phyloP scores from a whole-genome alignment of 75 land plant genomes.

The Isoetes taiwanensis region DNA sequence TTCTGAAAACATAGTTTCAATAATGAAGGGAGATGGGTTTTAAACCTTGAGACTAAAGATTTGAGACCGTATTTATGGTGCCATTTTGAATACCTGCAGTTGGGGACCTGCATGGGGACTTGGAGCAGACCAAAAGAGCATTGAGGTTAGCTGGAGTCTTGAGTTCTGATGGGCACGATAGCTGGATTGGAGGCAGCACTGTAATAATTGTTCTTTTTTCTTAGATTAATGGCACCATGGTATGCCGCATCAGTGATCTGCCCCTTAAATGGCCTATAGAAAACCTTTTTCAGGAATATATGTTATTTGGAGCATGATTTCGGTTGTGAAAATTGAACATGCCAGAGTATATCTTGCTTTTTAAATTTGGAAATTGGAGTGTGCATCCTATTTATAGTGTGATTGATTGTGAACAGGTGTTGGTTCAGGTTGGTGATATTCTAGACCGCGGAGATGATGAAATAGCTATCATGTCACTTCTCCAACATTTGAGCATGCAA shows the following conservation, averaged over 20 bases:
- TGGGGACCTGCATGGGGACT: constrained; percentile 94
- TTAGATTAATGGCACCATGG: background rate
- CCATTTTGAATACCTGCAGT: too few species aligned
- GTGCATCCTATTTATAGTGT: too few species aligned
- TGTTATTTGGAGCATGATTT: too few species aligned
- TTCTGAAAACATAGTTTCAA: background rate
- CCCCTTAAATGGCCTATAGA: too few species aligned
- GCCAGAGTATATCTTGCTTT: too few species aligned
- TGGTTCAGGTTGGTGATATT: constrained; percentile 87
- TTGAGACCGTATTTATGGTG: too few species aligned
- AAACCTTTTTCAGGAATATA: too few species aligned
- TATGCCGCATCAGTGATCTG: too few species aligned
- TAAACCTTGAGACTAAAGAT: too few species aligned
- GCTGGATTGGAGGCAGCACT: constrained; percentile 69
- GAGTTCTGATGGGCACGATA: constrained; percentile 51
- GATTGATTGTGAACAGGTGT: constrained; percentile 35
- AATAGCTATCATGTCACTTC: constrained; percentile 77
- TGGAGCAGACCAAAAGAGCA: constrained; percentile 58
- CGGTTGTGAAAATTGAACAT: too few species aligned
- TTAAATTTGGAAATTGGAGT: too few species aligned
- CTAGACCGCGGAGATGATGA: constrained; percentile 91
- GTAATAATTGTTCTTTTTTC: constrained; percentile 19
- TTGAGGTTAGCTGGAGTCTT: constrained; percentile 74
- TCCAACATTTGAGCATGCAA: constrained; percentile 52
- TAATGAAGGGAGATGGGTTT: background rate